Evolutionary conservation across 352 stramenopile species (phyloP).

Genomic region (Lagenidium sp.): DNA sequence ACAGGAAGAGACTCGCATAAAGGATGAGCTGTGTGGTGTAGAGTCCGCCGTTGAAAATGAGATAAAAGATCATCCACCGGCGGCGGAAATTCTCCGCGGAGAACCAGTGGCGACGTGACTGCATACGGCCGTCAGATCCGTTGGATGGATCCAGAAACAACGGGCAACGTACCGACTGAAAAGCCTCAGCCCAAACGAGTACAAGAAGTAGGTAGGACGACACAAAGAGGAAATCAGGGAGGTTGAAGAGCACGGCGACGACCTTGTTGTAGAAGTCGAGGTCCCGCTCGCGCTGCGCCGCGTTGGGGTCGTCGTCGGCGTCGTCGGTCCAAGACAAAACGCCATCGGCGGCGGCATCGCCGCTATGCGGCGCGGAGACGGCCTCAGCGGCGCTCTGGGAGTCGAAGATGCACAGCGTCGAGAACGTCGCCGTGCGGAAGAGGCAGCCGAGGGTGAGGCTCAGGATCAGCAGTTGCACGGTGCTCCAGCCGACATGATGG

Average conservation of each 20-base stretch:
- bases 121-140: no score
- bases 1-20: constrained; percentile 85
- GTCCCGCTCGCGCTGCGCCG: constrained; percentile 23
- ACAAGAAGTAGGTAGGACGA: constrained; percentile 88
- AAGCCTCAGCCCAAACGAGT: constrained; percentile 86
- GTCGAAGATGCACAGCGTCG: constrained; percentile 83
- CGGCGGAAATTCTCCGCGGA: constrained; percentile 74
- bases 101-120: constrained; percentile 88
- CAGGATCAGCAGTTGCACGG: constrained; percentile 73
- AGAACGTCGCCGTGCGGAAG: constrained; percentile 81
- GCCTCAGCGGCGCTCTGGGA: constrained; percentile 45
- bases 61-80: constrained; percentile 89
- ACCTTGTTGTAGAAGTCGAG: constrained; percentile 89
- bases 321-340: no score
- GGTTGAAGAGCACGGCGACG: constrained; percentile 87
- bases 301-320: no score
- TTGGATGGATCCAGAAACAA: no score
- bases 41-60: constrained; percentile 86
- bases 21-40: constrained; percentile 86
- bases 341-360: constrained; percentile 4
- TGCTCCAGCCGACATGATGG: constrained; percentile 66
- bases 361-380: constrained; percentile 10
- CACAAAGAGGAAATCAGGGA: constrained; percentile 90
- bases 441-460: constrained; percentile 80
- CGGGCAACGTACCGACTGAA: constrained; percentile 57